Evolutionary conservation across 768 basidiomycete species (phyloP).

Genomic region (Cystofilobasidium bisporidii): DNA sequence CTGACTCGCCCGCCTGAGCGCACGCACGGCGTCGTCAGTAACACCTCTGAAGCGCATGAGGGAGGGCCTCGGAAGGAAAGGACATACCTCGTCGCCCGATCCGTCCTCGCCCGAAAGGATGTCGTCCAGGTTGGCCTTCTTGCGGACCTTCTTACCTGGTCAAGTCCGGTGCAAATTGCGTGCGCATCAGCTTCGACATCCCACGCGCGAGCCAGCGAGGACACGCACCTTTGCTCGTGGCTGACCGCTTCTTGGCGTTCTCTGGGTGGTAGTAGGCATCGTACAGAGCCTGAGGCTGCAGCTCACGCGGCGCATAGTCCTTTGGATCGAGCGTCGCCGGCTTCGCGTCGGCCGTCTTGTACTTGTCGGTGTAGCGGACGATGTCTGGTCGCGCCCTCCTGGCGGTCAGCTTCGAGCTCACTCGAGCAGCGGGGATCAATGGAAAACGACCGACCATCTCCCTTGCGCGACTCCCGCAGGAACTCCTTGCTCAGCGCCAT

Average conservation of each 20-base stretch:
- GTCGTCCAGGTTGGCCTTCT: slow-evolving; percentile 17
- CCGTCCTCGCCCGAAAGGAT: slow-evolving; percentile 9
- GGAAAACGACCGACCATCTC: slow-evolving; percentile 14
- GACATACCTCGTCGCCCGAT: slow-evolving; percentile 15
- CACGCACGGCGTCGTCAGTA: not conserved
- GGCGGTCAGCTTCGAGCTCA: no score
- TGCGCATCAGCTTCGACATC: no score
- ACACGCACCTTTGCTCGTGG: not conserved
- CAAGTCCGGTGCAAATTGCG: no score
- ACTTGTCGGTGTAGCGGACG: slow-evolving; percentile 24
- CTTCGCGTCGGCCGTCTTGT: slow-evolving; percentile 14
- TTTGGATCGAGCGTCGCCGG: slow-evolving; percentile 6
- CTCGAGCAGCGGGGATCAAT: not conserved
- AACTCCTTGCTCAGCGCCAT: slow-evolving; percentile 13
- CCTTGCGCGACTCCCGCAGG: slow-evolving; percentile 12
- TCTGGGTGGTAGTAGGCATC: slow-evolving; percentile 12
- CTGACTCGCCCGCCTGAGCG: slow-evolving; percentile 1
- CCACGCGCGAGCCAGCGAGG: no score
- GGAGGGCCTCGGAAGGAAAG: no score
- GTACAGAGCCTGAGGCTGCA: slow-evolving; percentile 18
- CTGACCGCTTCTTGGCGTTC: not conserved
- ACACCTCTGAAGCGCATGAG: no score
- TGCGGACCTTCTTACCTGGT: slow-evolving; percentile 11
- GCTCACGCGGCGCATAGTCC: slow-evolving; percentile 17
- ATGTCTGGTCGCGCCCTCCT: slow-evolving; percentile 5